Conservation (phyloP, 106 monocot species). For the Ottelia alismoides region DNA sequence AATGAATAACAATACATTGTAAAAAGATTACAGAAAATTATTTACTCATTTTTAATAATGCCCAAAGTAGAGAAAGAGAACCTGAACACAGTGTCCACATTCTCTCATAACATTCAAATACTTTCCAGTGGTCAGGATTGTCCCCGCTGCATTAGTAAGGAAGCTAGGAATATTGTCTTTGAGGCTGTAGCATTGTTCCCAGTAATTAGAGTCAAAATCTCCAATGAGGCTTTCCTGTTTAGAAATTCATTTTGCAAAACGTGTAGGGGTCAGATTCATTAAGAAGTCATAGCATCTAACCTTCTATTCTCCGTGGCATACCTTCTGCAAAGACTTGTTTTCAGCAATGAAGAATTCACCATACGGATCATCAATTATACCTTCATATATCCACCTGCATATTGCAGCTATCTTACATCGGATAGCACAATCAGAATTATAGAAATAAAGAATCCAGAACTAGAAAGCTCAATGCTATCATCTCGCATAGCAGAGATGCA, state of each 20-base stretch:
- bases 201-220: slow-evolving; percentile 96
- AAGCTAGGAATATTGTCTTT: slow-evolving; percentile 93
- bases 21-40: too few relatives aligned
- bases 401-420: too few relatives aligned
- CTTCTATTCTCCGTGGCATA: slow-evolving; percentile 12
- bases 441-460: neutral
- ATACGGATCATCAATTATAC: slow-evolving; percentile 93
- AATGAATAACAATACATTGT: too few relatives aligned
- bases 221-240: slow-evolving; percentile 82
- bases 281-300: too few relatives aligned
- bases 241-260: neutral
- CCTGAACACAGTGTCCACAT: slow-evolving; percentile 95
- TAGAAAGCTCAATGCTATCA: neutral
- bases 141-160: slow-evolving; percentile 62
- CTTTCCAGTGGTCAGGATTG: slow-evolving; percentile 89
- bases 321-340: slow-evolving; percentile 90
- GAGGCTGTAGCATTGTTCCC: slow-evolving; percentile 91
- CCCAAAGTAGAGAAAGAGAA: too few relatives aligned
- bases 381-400: slow-evolving; percentile 95
- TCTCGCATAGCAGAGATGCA: neutral
- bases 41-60: too few relatives aligned
- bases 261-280: too few relatives aligned
- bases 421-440: too few relatives aligned
- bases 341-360: slow-evolving; percentile 99
- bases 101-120: slow-evolving; percentile 99